phyloP scores from a whole-genome alignment of 106 monocot genomes.

The Chionographis japonica region DNA sequence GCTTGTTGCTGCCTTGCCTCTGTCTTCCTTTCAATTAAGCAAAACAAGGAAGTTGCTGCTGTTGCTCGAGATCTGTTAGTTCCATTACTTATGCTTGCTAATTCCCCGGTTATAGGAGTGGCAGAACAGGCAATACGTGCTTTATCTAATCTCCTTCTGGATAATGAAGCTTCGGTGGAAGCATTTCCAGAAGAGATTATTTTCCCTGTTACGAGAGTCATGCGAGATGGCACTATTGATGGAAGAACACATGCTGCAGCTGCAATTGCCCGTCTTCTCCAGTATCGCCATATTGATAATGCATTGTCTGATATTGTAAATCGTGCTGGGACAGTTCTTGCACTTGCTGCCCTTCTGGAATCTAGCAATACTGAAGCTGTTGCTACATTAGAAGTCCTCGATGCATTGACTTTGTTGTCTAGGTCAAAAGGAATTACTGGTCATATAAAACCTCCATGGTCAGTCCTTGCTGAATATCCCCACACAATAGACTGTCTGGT shows the following conservation, averaged over 20 bases:
- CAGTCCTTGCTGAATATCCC: conserved; percentile 66
- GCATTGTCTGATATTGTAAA: conserved; percentile 59
- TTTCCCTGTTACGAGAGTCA: conserved; percentile 62
- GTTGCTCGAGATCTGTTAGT: conserved; percentile 52
- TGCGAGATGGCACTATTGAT: conserved; percentile 76
- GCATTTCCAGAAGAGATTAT: conserved; percentile 66
- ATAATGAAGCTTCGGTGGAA: conserved; percentile 60
- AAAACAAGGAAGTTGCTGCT: conserved; percentile 81
- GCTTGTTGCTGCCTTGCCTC: conserved; percentile 74
- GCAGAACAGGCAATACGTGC: conserved; percentile 87
- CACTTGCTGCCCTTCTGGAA: conserved; percentile 76
- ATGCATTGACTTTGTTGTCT: conserved; percentile 71
- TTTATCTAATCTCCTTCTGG: conserved; percentile 85
- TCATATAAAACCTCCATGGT: conserved; percentile 52
- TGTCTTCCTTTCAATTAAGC: conserved; percentile 88
- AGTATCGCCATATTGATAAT: conserved; percentile 39
- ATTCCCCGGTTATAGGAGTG: conserved; percentile 69
- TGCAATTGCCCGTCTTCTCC: conserved; percentile 82
- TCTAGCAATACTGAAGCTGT: conserved; percentile 54
- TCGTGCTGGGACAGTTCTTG: conserved; percentile 74
- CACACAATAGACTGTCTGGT: conserved; percentile 64
- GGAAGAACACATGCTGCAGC: conserved; percentile 92
- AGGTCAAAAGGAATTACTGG: conserved; percentile 42
- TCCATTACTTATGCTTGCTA: conserved; percentile 57
- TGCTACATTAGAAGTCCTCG: conserved; percentile 84